Evolutionary conservation across 2,329 filamentous ascomycete genomes (phyloP).

Genomic region (Alternaria solani): DNA sequence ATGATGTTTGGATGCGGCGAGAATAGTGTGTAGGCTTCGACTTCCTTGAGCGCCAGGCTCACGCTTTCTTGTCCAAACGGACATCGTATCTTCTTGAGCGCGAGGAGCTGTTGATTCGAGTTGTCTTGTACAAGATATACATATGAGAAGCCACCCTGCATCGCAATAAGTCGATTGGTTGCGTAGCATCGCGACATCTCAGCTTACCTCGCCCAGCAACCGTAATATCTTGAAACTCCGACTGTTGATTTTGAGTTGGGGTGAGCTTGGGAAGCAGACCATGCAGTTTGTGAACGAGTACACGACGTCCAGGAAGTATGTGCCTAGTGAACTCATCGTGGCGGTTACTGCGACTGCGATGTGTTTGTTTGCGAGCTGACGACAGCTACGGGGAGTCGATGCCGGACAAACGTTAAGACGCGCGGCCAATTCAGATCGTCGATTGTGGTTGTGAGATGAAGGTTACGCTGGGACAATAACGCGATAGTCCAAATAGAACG

Average conservation of each 20-base stretch:
- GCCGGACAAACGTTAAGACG: conserved; percentile 15
- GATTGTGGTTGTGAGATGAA: not conserved
- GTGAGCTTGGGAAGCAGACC: conserved; percentile 93
- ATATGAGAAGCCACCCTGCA: conserved; percentile 93
- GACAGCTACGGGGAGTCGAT: conserved; percentile 27
- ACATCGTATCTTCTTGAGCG: conserved; percentile 98
- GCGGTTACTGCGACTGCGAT: conserved; percentile 9
- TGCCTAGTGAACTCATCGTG: conserved; percentile 50
- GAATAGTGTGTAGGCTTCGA: conserved; percentile 95
- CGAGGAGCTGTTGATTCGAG: conserved; percentile 81
- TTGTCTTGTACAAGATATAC: conserved; percentile 98
- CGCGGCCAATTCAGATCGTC: conserved; percentile 8
- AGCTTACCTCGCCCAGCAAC: conserved; percentile 83
- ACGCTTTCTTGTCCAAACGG: conserved; percentile 97
- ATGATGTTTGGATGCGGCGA: conserved; percentile 85
- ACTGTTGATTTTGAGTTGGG: conserved; percentile 93
- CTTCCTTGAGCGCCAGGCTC: conserved; percentile 92
- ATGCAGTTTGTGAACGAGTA: conserved; percentile 95
- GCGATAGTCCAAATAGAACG: not conserved
- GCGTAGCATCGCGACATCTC: not conserved
- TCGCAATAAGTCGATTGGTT: conserved; percentile 8
- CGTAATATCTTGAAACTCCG: conserved; percentile 95
- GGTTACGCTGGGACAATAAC: not conserved
- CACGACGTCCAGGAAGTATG: conserved; percentile 82
- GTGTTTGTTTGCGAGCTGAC: conserved; percentile 23